Percentiles rank a stretch among this genome's conserved stretches.
phyloP scores from a whole-genome alignment of 129 eudicot genomes.

The Arctium lappa region DNA sequence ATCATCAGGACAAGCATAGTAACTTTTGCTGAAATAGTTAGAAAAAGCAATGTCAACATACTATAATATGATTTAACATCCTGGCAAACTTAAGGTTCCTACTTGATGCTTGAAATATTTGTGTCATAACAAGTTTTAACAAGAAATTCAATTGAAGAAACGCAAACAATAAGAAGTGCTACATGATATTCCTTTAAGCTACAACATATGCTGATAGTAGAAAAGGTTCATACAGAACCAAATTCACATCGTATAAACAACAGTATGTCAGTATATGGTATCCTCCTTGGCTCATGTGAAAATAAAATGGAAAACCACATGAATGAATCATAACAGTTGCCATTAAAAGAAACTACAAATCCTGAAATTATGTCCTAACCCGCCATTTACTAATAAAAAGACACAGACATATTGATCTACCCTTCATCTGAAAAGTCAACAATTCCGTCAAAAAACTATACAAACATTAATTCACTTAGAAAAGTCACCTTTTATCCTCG shows the following conservation, averaged over 20 bases:
- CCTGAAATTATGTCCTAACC: background rate
- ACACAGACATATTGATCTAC: background rate
- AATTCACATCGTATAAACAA: no score
- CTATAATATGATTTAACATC: background rate
- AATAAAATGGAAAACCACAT: no score
- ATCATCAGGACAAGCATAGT: conserved; percentile 91
- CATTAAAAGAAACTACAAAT: background rate
- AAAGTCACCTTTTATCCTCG: conserved; percentile 55
- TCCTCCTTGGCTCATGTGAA: no score
- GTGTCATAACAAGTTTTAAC: background rate
- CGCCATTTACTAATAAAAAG: background rate
- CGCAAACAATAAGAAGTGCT: background rate
- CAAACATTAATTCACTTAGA: background rate
- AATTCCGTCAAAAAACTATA: background rate
- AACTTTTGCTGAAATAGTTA: conserved; percentile 55
- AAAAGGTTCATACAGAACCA: no score
- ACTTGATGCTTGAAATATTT: background rate
- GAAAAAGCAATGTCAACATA: background rate
- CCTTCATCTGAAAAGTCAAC: background rate
- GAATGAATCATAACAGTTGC: background rate
- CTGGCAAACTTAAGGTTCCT: background rate
- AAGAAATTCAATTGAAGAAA: background rate
- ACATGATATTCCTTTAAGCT: background rate
- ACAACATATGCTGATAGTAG: no score
- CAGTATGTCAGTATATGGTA: no score